These are phyloP conservation scores for Claviceps paspali DNA, from an alignment of 2,329 filamentous ascomycete genomes.

Conservation along the genomic window DNA sequence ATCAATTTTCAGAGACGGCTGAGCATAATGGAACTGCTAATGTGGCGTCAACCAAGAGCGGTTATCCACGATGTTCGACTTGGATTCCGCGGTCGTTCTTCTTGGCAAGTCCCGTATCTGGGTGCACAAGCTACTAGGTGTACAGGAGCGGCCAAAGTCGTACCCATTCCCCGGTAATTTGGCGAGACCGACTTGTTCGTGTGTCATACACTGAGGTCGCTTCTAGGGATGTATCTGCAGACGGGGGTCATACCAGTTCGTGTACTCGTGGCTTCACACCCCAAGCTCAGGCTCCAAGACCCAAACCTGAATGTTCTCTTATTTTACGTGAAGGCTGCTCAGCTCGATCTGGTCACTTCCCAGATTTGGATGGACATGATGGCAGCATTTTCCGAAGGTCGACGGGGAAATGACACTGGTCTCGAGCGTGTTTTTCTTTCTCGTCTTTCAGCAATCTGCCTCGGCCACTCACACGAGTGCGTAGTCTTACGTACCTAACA, in stretches of 20 bases:
- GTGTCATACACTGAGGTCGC: background rate
- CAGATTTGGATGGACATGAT: too few species aligned
- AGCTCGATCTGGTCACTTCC: background rate
- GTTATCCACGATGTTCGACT: background rate
- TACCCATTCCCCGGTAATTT: background rate
- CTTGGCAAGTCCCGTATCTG: background rate
- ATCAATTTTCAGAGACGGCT: background rate
- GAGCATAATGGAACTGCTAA: background rate
- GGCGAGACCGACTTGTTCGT: background rate
- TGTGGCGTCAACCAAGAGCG: background rate
- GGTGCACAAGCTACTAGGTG: background rate
- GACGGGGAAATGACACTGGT: too few species aligned
- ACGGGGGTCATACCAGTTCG: background rate
- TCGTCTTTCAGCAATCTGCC: too few species aligned
- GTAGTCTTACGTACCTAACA: too few species aligned
- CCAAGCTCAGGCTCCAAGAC: background rate
- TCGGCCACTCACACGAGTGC: too few species aligned
- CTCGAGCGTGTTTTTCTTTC: too few species aligned
- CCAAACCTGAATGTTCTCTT: background rate
- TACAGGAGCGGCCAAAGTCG: background rate
- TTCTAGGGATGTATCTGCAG: background rate
- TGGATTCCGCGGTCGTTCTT: background rate
- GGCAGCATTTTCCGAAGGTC: too few species aligned
- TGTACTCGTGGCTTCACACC: background rate
- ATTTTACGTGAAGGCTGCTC: background rate